Evolutionary conservation across 768 basidiomycete genomes (phyloP).

Genomic region (Sarcodon aspratus): DNA sequence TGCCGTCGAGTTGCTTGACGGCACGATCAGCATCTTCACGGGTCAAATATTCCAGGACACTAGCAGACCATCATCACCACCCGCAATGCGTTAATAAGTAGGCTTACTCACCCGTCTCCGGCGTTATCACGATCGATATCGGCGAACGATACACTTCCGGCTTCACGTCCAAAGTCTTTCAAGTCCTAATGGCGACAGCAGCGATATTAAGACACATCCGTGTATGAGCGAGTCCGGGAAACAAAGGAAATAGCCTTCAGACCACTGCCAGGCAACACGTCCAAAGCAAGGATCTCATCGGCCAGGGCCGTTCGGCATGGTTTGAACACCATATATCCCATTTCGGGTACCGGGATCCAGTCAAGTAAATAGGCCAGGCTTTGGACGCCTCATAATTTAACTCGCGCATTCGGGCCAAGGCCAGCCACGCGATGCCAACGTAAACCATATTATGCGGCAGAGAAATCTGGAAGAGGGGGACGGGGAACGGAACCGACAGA

Average conservation of each 20-base stretch:
- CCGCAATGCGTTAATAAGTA: not conserved
- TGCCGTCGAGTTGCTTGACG: slow-evolving; percentile 76
- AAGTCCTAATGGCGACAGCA: slow-evolving; percentile 64
- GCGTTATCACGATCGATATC: slow-evolving; percentile 85
- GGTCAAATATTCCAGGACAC: slow-evolving; percentile 83
- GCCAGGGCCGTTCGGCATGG: too few relatives aligned
- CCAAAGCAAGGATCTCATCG: too few relatives aligned
- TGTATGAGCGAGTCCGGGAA: slow-evolving; percentile 2
- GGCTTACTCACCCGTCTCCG: slow-evolving; percentile 67
- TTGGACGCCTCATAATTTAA: too few relatives aligned
- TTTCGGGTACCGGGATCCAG: too few relatives aligned
- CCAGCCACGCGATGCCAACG: not conserved
- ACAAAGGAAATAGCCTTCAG: not conserved
- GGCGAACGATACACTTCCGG: slow-evolving; percentile 87
- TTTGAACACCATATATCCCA: too few relatives aligned
- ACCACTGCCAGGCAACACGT: too few relatives aligned
- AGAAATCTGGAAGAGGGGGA: not conserved
- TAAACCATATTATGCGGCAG: not conserved
- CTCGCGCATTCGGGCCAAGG: not conserved
- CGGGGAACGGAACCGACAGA: slow-evolving; percentile 1
- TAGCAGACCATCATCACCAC: slow-evolving; percentile 17
- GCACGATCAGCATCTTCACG: slow-evolving; percentile 90
- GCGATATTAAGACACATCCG: not conserved
- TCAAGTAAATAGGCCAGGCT: too few relatives aligned
- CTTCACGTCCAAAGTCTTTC: slow-evolving; percentile 95